Evolutionary conservation across 208 protist species (phyloP).

Genomic region (Trypanosoma lewisi): DNA sequence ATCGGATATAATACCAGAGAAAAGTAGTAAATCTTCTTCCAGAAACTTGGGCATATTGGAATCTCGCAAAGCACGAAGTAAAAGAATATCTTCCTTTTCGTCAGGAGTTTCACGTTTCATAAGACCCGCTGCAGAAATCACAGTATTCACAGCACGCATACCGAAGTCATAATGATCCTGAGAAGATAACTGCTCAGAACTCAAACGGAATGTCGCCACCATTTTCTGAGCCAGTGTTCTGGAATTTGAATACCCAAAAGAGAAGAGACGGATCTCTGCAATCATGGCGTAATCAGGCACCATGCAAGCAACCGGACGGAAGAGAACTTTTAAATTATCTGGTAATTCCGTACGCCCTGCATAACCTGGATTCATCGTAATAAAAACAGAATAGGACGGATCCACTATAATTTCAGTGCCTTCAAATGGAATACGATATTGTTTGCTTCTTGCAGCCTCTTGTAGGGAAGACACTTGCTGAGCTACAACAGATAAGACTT

Average conservation of each 20-base stretch:
- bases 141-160: slow-evolving; percentile 98
- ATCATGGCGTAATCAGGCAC: slow-evolving; percentile 99
- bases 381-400: slow-evolving; percentile 94
- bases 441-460: slow-evolving; percentile 66
- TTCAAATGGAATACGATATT: slow-evolving; percentile 94
- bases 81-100: slow-evolving; percentile 91
- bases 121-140: slow-evolving; percentile 95
- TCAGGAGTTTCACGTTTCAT: slow-evolving; percentile 95
- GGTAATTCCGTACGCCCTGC: slow-evolving; percentile 97
- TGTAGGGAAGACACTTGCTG: slow-evolving; percentile 96
- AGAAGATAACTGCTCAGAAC: slow-evolving; percentile 96
- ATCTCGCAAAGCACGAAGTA: slow-evolving; percentile 95
- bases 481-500: slow-evolving; percentile 96
- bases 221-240: slow-evolving; percentile 95
- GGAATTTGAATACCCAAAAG: slow-evolving; percentile 97
- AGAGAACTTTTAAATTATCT: slow-evolving; percentile 97
- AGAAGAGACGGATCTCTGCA: slow-evolving; percentile 97
- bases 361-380: slow-evolving; percentile 99
- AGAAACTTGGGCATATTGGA: slow-evolving; percentile 99
- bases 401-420: slow-evolving; percentile 94
- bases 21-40: slow-evolving; percentile 90
- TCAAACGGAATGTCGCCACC: slow-evolving; percentile 96
- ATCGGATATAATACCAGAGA: slow-evolving; percentile 96
- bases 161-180: slow-evolving; percentile 99
- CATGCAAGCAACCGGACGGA: slow-evolving; percentile 98